These are phyloP conservation scores for Ambrosia hybrid DNA, from an alignment of 140 eudicot species.

Conservation along the genomic window DNA sequence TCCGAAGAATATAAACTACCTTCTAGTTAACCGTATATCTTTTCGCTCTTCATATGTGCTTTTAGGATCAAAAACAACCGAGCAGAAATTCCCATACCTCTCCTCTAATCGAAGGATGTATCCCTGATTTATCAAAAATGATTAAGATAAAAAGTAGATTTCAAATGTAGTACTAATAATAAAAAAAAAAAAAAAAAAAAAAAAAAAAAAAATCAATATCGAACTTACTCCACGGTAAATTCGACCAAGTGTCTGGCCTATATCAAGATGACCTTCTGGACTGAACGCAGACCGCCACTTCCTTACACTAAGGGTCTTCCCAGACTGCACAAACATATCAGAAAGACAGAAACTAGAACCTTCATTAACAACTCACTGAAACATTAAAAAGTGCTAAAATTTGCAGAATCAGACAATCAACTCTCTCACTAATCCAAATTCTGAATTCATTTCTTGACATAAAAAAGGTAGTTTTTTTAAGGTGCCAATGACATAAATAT, in stretches of 20 bases:
- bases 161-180: conserved; percentile 3
- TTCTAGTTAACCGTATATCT: conserved; percentile 37
- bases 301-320: conserved; percentile 44
- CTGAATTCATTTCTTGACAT: not conserved
- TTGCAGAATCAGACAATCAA: not conserved
- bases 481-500: not conserved
- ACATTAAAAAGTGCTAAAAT: conserved; percentile 2
- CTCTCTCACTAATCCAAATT: conserved; percentile 3
- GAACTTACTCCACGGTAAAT: conserved; percentile 38
- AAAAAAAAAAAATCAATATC: not conserved
- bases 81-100: conserved; percentile 43
- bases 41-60: conserved; percentile 37
- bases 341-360: not conserved
- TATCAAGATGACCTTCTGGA: conserved; percentile 42
- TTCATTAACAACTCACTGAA: conserved; percentile 5
- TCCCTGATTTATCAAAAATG: conserved; percentile 10
- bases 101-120: conserved; percentile 41
- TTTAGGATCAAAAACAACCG: conserved; percentile 43
- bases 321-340: conserved; percentile 29
- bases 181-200: not conserved
- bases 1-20: conserved; percentile 13
- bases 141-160: not conserved
- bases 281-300: conserved; percentile 39
- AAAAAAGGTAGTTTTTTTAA: not conserved
- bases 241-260: conserved; percentile 39